phyloP scores from a whole-genome alignment of 2,329 filamentous ascomycete genomes.

The Huntiella moniliformis region DNA sequence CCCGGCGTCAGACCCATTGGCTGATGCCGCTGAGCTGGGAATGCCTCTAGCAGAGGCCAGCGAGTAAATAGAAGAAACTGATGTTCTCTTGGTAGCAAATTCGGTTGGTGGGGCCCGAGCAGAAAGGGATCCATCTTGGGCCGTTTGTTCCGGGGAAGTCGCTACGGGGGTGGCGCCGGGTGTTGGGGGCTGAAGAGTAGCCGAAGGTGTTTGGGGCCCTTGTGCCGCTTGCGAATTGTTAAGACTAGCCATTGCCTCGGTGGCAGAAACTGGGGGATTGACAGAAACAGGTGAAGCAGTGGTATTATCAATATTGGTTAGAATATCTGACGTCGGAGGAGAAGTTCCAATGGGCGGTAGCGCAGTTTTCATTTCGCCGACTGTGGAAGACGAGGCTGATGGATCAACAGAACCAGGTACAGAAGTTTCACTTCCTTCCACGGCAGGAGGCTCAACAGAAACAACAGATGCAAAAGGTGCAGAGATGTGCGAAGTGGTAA shows the following conservation, averaged over 20 bases:
- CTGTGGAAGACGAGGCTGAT: too few relatives aligned
- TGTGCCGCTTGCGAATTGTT: constrained; percentile 10
- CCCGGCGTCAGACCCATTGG: constrained; percentile 32
- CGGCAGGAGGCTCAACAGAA: neutral
- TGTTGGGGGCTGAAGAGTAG: constrained; percentile 21
- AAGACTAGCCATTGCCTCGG: neutral
- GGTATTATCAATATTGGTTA: constrained; percentile 1
- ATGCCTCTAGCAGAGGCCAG: constrained; percentile 40
- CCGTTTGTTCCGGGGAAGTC: constrained; percentile 8
- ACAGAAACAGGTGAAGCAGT: neutral
- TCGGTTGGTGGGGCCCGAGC: constrained; percentile 31
- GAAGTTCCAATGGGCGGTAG: too few relatives aligned
- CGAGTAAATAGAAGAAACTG: constrained; percentile 55
- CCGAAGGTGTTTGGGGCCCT: constrained; percentile 24
- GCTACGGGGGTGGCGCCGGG: constrained; percentile 16
- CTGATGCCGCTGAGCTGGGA: constrained; percentile 32
- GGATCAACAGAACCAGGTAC: too few relatives aligned
- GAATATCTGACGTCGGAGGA: neutral
- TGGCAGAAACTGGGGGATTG: constrained; percentile 1
- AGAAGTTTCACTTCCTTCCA: too few relatives aligned
- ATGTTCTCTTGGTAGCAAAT: constrained; percentile 44
- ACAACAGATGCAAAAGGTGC: neutral
- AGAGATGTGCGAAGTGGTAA: neutral
- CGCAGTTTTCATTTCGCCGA: too few relatives aligned
- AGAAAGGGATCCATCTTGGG: constrained; percentile 18